Evolutionary conservation across 352 stramenopile genomes (phyloP), one percentile per base, ranked within the genome.

Genomic region (Saprolegnia parasitica): DNA sequence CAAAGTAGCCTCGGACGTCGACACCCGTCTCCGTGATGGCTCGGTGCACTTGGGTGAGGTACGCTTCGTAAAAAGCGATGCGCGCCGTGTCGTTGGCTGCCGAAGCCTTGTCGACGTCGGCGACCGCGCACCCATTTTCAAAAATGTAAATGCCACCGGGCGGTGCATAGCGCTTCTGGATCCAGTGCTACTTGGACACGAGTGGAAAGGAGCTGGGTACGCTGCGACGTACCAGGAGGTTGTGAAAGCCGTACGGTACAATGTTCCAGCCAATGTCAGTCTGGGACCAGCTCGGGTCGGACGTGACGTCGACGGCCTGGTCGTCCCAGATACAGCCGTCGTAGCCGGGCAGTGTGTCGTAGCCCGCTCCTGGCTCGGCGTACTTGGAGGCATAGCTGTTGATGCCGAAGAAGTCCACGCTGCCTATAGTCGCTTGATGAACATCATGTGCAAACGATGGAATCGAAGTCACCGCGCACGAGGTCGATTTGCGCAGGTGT

Each of bases 381-480:
- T 85, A 87, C 66, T 68, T 74, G 15, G 84, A 85, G 37, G 81
- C 86, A 77, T 98, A 99, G 74, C 98, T 90, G 77, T 99, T 99
- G 2, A 99, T 75, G 0, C 91, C 95, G 46, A 99, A 90, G 74
- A 98, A 98, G 71, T 99, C 96, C 37, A 72, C 81, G 61, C 86
- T 97, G 11, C 82, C 85, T 67, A 42, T n/a, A 21, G 9, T 13
- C 18, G 8, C 26, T 21, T 20, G 0, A 52, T 39, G 21, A 10
- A 23, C 35, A 29, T 15, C n/a, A 8, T 39, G 16, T 45, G 26
- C 16, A 24, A 49, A 49, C 11, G 24, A 26, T 45, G 0, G 16
- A n/a, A n/a, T 18, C 5, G 5, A 26, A 86, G 46, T 84, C 97
- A 32, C 81, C 85, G 47, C 85, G 82, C 15, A 98, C 61, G 24